Percentiles rank a stretch among this genome's conserved stretches.
Evolutionary conservation across 768 basidiomycete genomes (phyloP).

Genomic region (Cystofilobasidium bisporidii): DNA sequence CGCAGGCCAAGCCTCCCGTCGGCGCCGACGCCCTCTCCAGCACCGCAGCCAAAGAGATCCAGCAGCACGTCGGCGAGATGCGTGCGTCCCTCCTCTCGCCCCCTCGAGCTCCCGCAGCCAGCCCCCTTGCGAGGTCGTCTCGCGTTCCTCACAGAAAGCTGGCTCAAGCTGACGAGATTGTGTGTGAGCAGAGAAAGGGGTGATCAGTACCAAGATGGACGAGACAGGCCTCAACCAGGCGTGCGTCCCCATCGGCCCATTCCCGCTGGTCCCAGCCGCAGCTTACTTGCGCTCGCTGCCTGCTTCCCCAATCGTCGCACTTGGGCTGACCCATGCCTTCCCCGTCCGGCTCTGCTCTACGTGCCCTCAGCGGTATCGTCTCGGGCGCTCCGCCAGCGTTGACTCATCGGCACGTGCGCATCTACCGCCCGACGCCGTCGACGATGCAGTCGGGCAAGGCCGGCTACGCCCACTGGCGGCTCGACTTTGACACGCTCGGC

Average conservation of each 20-base stretch:
- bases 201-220: not conserved
- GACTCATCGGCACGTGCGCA: conserved; percentile 74
- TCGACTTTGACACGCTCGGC: conserved; percentile 87
- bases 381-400: conserved; percentile 48
- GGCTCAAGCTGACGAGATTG: no score
- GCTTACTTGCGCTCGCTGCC: no score
- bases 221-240: not conserved
- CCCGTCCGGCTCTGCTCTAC: not conserved
- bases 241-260: not conserved
- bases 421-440: conserved; percentile 84
- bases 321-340: not conserved
- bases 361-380: conserved; percentile 2
- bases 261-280: no score
- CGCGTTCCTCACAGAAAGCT: no score
- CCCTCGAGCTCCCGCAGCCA: no score
- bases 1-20: not conserved
- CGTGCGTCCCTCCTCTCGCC: not conserved
- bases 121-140: no score
- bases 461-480: conserved; percentile 78
- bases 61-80: not conserved
- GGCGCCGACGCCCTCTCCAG: not conserved
- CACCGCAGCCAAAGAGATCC: not conserved
- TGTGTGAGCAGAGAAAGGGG: not conserved
- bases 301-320: not conserved
- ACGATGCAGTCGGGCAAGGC: conserved; percentile 89